Conservation (phyloP, 2,329 filamentous ascomycete species). For the Venturia oleaginea region DNA sequence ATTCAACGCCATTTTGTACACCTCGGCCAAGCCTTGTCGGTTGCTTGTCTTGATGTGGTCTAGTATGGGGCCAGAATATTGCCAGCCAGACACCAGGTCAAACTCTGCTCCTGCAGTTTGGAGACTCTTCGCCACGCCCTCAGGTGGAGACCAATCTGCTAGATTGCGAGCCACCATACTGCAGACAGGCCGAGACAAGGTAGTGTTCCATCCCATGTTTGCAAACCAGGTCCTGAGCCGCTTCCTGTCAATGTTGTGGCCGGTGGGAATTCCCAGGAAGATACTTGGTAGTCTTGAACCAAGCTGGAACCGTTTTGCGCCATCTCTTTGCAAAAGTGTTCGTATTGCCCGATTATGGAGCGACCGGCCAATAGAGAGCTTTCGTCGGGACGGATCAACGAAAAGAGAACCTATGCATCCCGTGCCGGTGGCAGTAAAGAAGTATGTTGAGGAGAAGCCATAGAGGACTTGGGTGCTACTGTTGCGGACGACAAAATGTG, state of each 20-base stretch:
- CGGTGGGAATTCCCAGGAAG: conserved; percentile 74
- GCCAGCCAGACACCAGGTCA: conserved; percentile 72
- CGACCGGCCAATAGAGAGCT: conserved; percentile 82
- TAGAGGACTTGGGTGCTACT: conserved; percentile 86
- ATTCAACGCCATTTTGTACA: conserved; percentile 67
- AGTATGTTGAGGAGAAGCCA: conserved; percentile 87
- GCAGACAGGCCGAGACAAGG: conserved; percentile 52
- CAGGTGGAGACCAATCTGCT: conserved; percentile 63
- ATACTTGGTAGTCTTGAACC: conserved; percentile 75
- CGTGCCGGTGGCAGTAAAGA: conserved; percentile 56
- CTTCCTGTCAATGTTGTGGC: conserved; percentile 51
- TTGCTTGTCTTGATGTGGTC: conserved; percentile 65
- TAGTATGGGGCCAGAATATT: conserved; percentile 65
- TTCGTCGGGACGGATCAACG: conserved; percentile 77
- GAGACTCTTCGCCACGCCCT: conserved; percentile 65
- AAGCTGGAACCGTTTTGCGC: conserved; percentile 71
- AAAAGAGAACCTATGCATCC: conserved; percentile 80
- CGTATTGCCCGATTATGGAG: conserved; percentile 79
- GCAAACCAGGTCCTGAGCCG: conserved; percentile 71
- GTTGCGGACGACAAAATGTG: conserved; percentile 88
- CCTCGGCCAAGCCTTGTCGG: conserved; percentile 67
- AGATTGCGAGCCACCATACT: conserved; percentile 69
- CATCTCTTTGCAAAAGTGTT: conserved; percentile 59
- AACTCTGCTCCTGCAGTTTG: conserved; percentile 62
- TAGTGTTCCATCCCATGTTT: conserved; percentile 79